Evolutionary conservation across 2,329 filamentous ascomycete species (phyloP), one percentile per base, ranked within the genome.

Genomic region (Fusarium zealandicum): DNA sequence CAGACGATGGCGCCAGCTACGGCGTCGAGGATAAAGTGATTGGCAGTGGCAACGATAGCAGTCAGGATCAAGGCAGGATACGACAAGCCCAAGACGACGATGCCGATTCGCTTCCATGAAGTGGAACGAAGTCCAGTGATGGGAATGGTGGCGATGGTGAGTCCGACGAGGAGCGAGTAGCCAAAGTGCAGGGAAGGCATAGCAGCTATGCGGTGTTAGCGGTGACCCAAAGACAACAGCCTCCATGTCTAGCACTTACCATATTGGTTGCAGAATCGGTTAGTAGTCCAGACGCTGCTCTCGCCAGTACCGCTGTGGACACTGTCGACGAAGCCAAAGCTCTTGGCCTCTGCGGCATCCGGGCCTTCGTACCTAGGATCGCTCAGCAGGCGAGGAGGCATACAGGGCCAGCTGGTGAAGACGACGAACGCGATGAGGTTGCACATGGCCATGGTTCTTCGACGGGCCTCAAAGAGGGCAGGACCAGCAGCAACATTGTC

Each of bases 141-240:
- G 1, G 88, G 88, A 39, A 90, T 82, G 1, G 83, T 84, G 63
- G 84, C 82, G 51, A 90, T 80, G 4, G 88, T 90, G 11, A 90
- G 73, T 7, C 88, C 88, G 67, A 91, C 86, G 65, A 91, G 81
- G 25, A 91, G 81, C 4, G 86, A 88, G 74, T 91, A 91, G 3
- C 88, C 88, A 67, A 91, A 91, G 70, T 91, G 88, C 13, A 91
- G 78, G 0, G 85, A 89, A 1, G 88, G 88, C 88, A 91, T 91
- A 7, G 88, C 88, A 48, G 86, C 85, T 86, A 38, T 2, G 20
- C n/a, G 8, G 11, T 9, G 50, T 68, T 38, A 68, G 57, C 11
- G 39, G n/a, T 12, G 14, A 1, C 16, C 6, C 3, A 13, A 20
- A 7, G 28, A 3, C 2, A 6, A 31, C 12, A 11, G 11, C 10